Percentiles rank a stretch among this genome's conserved stretches.
Evolutionary conservation across 2,329 filamentous ascomycete genomes (phyloP).

Genomic region (Escovopsis sp.): DNA sequence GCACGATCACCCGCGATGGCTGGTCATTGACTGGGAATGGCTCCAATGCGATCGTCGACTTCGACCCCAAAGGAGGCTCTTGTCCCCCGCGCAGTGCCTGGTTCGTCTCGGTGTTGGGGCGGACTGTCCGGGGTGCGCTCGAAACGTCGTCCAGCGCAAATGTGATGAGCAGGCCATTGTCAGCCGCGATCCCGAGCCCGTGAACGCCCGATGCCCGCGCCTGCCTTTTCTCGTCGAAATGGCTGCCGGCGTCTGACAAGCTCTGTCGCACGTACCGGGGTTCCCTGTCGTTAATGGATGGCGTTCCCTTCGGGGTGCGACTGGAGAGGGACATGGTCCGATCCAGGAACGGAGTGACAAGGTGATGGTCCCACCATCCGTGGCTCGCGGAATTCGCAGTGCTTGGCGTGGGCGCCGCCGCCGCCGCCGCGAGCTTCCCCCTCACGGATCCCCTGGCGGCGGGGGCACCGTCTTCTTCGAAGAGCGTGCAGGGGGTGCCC

Average conservation of each 20-base stretch:
- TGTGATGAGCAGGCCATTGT: conserved; percentile 4
- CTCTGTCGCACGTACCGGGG: too few relatives aligned
- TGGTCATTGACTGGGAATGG: conserved; percentile 5
- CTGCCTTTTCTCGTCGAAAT: too few relatives aligned
- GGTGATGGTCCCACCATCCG: conserved; percentile 67
- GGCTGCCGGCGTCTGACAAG: too few relatives aligned
- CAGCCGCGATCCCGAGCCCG: background rate
- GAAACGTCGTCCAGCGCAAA: background rate
- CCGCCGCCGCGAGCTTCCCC: conserved; percentile 17
- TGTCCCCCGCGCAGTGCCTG: conserved; percentile 7
- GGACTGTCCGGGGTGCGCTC: background rate
- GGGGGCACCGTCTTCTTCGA: conserved; percentile 50
- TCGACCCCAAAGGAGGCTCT: background rate
- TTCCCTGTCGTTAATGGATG: conserved; percentile 12
- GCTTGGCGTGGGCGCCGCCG: conserved; percentile 20
- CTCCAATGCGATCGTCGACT: background rate
- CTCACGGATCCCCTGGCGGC: conserved; percentile 24
- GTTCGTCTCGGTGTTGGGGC: background rate
- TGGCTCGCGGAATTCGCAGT: conserved; percentile 44
- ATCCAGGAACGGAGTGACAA: conserved; percentile 53
- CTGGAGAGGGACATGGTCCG: conserved; percentile 29
- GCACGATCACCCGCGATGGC: conserved; percentile 22
- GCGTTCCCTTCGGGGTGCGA: conserved; percentile 19
- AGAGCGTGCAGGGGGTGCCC: conserved; percentile 48
- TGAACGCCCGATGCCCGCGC: too few relatives aligned